phyloP scores from a whole-genome alignment of 2,329 filamentous ascomycete genomes.

The Aureobasidium melanogenum region DNA sequence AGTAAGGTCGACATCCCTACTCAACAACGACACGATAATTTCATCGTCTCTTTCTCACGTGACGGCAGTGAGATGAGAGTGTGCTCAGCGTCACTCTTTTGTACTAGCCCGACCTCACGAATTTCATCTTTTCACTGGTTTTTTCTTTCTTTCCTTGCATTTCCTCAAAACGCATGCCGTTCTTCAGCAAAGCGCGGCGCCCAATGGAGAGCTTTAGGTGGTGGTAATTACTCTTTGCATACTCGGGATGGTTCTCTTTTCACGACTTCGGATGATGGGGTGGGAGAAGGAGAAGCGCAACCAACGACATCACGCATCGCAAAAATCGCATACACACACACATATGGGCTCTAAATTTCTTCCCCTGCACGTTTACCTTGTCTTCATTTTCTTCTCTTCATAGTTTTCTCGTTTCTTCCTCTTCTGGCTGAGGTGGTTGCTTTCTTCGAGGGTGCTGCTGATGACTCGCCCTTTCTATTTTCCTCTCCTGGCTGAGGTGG shows the following conservation, averaged over 20 bases:
- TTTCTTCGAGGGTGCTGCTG: background rate
- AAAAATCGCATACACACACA: background rate
- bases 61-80: background rate
- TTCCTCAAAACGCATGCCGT: background rate
- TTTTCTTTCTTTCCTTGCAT: background rate
- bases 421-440: background rate
- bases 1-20: background rate
- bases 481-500: background rate
- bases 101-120: background rate
- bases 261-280: background rate
- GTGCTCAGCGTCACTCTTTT: background rate
- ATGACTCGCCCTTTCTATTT: background rate
- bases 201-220: background rate
- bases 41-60: background rate
- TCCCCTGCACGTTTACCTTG: background rate
- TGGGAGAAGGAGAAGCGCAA: background rate
- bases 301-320: background rate
- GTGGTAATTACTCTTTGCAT: background rate
- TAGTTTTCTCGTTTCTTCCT: background rate
- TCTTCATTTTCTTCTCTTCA: background rate
- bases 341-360: background rate
- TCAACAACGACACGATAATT: background rate
- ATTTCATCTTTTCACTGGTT: background rate
- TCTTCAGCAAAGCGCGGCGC: background rate
- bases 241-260: background rate